These are phyloP conservation scores for Onygenales sp. DNA, from an alignment of 2,329 filamentous ascomycete genomes.

Conservation along the genomic window DNA sequence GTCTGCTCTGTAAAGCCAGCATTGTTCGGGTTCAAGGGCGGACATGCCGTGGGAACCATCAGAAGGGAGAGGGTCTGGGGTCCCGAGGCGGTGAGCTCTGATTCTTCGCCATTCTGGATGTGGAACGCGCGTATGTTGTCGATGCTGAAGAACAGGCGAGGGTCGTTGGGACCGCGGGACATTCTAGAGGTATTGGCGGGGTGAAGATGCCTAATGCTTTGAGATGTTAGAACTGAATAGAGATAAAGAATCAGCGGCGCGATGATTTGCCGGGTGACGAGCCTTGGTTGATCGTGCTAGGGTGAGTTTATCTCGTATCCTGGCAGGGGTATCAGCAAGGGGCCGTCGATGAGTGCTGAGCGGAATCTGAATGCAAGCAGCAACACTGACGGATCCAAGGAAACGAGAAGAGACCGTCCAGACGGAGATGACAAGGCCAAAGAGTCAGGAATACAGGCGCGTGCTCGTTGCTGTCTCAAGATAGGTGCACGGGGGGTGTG, in stretches of 20 bases:
- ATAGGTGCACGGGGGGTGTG: too few species aligned
- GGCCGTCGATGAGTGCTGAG: too few species aligned
- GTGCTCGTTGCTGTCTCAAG: too few species aligned
- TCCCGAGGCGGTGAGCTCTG: constrained; percentile 70
- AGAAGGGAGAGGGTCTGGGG: constrained; percentile 85
- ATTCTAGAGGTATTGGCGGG: constrained; percentile 1
- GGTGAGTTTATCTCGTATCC: too few species aligned
- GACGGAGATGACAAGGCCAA: too few species aligned
- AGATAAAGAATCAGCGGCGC: neutral
- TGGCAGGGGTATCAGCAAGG: too few species aligned
- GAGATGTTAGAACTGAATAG: neutral
- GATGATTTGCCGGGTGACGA: too few species aligned
- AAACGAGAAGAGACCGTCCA: too few species aligned
- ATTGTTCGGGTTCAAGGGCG: constrained; percentile 48
- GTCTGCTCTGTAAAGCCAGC: constrained; percentile 46
- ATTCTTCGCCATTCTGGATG: constrained; percentile 77
- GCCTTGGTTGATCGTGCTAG: too few species aligned
- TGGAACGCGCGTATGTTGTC: constrained; percentile 86
- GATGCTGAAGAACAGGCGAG: constrained; percentile 41
- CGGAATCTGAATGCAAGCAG: too few species aligned
- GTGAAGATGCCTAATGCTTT: neutral
- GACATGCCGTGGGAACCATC: constrained; percentile 87
- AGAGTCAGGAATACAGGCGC: too few species aligned
- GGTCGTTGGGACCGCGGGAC: constrained; percentile 19
- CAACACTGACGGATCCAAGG: too few species aligned